Evolutionary conservation across 176 grass and related monocot genomes (phyloP), one percentile per base, ranked within the genome.

Genomic region (Poa pratensis): DNA sequence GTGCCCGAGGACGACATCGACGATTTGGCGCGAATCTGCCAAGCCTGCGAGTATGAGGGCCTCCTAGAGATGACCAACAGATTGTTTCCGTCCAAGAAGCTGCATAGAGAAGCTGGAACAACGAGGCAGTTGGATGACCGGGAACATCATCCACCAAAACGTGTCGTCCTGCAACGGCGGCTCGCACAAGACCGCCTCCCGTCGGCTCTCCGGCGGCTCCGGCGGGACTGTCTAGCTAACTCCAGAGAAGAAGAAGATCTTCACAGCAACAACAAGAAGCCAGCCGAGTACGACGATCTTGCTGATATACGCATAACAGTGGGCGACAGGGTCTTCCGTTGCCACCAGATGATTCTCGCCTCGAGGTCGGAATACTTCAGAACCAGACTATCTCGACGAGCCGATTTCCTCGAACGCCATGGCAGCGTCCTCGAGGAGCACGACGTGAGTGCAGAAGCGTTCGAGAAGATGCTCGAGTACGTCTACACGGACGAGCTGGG

Each of bases 391-490:
- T 97, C 88, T 83, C 90, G 95, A 73, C 86, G 78, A 69, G 78
- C 85, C 51, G 90, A 69, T 67, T 97, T 92, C 75, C 69, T 92
- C 65, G 86, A 97, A 78, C 90, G 79, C 92, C 86, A 65, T 86
- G 0, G 7, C 5, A 0, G 2, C 11, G 13, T 91, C 86, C 84
- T 97, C 79, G 90, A 97, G 77, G 95, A 97, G 80, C 90, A 90
- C 83, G 95, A 93, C 72, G 82, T 97, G 76, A 94, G 88, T 55
- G 81, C 86, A 48, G 87, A 97, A 68, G 84, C 95, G 76, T 97
- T 97, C 78, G 85, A 97, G 73, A 97, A 93, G 43, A 91, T 94
- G 87, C 87, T 97, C 34, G 92, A 91, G 65, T 97, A 93, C 72
- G 91, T 97, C 87, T 97, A 97, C 69, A 94, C 95, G 9, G 92